Evolutionary conservation across 305 asterid genomes (phyloP), one percentile per base, ranked within the genome.

Genomic region (Rubia tinctorum): DNA sequence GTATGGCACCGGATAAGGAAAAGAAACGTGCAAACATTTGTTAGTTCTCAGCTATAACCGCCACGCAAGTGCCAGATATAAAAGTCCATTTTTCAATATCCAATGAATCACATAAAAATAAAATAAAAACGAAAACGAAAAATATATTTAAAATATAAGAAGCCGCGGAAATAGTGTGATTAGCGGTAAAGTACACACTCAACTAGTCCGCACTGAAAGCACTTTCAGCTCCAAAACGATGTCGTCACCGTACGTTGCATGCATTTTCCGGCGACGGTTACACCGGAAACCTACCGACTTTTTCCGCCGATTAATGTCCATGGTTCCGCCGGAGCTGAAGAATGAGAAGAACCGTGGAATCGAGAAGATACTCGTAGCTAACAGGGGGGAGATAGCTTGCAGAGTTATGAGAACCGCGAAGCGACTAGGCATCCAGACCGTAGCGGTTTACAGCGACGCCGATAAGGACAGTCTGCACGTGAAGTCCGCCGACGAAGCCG

Each of bases 301-400:
- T n/a, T 83, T 72, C n/a, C 63, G 34, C 37, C 77, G 86, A 51
- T 73, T 70, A 7, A 83, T 88, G 83, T 88, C 73, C 8, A 37
- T 97, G 7, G 77, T 90, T 0, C 64, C 86, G 63, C 77, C 88
- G 60, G 81, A 58, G 53, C 69, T 66, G 14, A 72, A 68, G 12
- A 62, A 60, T 71, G 78, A 65, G 10, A 51, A 71, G 0, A 79
- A 67, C 67, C 80, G 73, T 27, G 75, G 85, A 67, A 94, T 91
- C 8, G 95, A 89, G 84, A 94, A 94, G 88, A 87, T 95, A 51
- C 68, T 95, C 34, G 87, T 95, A 44, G 99, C 98, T 0, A 95
- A 95, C 70, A 81, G 99, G 81, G 99, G 99, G 69, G 99, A 94
- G 87, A 91, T 94, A 53, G 97, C 99, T 22, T 94, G 99, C 86